Evolutionary conservation across 2,329 filamentous ascomycete species (phyloP), one percentile per base, ranked within the genome.

Genomic region (Beauveria pseudobassiana): DNA sequence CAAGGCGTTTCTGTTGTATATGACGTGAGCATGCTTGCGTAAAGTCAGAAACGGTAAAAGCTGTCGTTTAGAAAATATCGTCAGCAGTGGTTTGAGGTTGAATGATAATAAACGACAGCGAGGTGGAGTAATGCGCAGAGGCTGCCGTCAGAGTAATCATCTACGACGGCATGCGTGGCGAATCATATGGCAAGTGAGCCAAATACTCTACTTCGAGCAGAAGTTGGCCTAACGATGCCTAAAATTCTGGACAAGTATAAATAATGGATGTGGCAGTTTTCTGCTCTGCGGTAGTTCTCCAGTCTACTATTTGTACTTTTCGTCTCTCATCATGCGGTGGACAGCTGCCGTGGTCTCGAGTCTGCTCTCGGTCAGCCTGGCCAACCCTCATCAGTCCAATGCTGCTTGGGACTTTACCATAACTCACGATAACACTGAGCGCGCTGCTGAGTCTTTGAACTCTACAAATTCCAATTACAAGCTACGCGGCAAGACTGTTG

Each of bases 401-500:
- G 6, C 42, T 16, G 7, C 26, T 1, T 57, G 54, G 54, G 54
- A 57, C 16, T 57, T 57, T 26, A 26, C 28, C 10, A 16, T 48
- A 12, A 22, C 26, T 14, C 26, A 26, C 10, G n/a, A 24, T 28
- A 28, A 28, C 16, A 16, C 2, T 8, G 18, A 26, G 14, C 43
- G 42, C 28, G 26, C 26, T 8, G 18, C 28, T 6, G 20, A 38
- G 16, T 6, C 30, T 2, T 14, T 3, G 4, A n/a, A 7, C 3
- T 14, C 28, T 6, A n/a, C 8, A 24, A 1, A 34, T 34, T 16
- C 26, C 5, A 34, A 34, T n/a, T 57, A 57, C 12, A 22, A 48
- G n/a, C 9, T 57, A 16, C 54, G 54, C 12, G 54, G 54, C 18
- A 57, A 28, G 40, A 14, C 54, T 34, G 28, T 97, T 68, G 91